Percentiles rank a stretch among this genome's conserved stretches.
These are phyloP conservation scores for Syzygium syzygioides DNA, from an alignment of 441 rosid species.

Conservation along the genomic window DNA sequence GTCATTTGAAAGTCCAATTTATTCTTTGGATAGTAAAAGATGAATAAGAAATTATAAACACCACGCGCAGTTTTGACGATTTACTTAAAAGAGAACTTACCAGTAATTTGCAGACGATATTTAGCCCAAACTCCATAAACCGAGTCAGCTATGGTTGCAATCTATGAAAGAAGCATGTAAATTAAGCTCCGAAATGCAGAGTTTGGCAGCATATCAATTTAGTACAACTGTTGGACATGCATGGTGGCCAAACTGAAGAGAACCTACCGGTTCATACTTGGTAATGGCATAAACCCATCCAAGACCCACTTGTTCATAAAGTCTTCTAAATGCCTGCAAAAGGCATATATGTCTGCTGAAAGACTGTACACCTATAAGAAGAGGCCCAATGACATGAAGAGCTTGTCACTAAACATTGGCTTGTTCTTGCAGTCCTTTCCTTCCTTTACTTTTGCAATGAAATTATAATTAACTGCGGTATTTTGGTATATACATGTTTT, in stretches of 20 bases:
- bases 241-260: background rate
- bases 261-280: constrained; percentile 72
- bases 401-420: background rate
- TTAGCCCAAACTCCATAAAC: constrained; percentile 82
- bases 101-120: constrained; percentile 75
- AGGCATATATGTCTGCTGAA: background rate
- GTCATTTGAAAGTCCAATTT: background rate
- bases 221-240: background rate
- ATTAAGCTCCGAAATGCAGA: background rate
- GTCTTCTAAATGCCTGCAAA: constrained; percentile 74
- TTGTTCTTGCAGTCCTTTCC: background rate
- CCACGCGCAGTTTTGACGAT: background rate
- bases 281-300: constrained; percentile 91
- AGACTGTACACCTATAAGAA: background rate
- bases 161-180: constrained; percentile 26
- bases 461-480: background rate
- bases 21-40: background rate
- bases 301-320: constrained; percentile 82
- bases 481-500: background rate
- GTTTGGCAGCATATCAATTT: background rate
- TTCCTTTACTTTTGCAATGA: background rate
- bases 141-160: constrained; percentile 62
- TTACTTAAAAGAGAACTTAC: constrained; percentile 16
- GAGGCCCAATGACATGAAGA: background rate
- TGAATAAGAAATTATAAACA: background rate